phyloP scores from a whole-genome alignment of 129 eudicot genomes.

The Flaveria brownii region DNA sequence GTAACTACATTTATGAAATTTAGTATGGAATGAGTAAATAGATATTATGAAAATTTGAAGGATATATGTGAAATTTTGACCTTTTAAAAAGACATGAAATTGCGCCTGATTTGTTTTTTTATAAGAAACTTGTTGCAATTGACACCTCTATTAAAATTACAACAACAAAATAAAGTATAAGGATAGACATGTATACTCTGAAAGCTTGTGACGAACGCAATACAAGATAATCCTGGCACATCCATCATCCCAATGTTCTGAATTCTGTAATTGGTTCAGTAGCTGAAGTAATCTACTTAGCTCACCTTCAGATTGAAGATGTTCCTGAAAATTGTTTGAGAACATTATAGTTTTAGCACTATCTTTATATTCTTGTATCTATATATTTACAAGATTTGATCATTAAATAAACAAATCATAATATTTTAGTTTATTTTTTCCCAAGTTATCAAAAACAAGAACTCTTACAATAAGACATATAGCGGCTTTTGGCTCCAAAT shows the following conservation, averaged over 20 bases:
- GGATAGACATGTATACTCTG: slow-evolving; percentile 39
- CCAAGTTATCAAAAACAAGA: neutral
- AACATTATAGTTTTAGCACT: neutral
- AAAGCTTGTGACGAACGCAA: slow-evolving; percentile 66
- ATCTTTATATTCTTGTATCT: neutral
- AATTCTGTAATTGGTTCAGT: slow-evolving; percentile 53
- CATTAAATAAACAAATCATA: neutral
- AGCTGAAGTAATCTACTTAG: slow-evolving; percentile 55
- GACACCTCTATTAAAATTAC: neutral
- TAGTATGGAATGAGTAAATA: neutral
- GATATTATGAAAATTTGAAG: neutral
- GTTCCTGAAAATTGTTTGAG: slow-evolving; percentile 48
- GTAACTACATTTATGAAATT: neutral
- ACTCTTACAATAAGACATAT: slow-evolving; percentile 69
- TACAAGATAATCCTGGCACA: slow-evolving; percentile 66
- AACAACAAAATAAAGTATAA: neutral
- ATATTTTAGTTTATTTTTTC: neutral
- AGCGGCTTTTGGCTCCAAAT: slow-evolving; percentile 70
- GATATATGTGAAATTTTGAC: neutral
- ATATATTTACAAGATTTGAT: neutral
- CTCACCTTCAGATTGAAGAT: slow-evolving; percentile 62
- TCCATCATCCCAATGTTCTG: slow-evolving; percentile 63
- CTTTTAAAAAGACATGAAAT: neutral
- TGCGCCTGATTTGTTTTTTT: neutral
- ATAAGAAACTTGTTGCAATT: neutral